Conservation (phyloP, 2,329 filamentous ascomycete species). For the Talaromyces sp. region DNA sequence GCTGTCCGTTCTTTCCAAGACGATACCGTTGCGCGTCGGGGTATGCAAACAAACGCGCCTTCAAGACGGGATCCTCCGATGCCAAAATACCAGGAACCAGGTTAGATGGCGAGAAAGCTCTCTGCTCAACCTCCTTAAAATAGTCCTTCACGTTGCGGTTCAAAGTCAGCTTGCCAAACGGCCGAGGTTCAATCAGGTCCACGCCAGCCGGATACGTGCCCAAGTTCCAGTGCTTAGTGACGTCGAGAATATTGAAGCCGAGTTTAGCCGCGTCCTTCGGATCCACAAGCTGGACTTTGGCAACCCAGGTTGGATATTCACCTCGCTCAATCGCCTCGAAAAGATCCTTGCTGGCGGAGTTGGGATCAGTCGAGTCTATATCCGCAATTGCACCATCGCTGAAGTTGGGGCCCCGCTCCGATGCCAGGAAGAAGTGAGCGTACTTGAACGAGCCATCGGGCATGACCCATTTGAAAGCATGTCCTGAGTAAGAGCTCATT, state of each 20-base stretch:
- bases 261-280: slow-evolving; percentile 59
- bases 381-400: slow-evolving; percentile 53
- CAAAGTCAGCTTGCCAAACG: slow-evolving; percentile 58
- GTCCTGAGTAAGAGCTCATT: slow-evolving; percentile 64
- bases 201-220: slow-evolving; percentile 47
- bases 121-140: slow-evolving; percentile 67
- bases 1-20: slow-evolving; percentile 59
- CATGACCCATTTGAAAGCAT: slow-evolving; percentile 64
- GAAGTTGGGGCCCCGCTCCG: slow-evolving; percentile 58
- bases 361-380: slow-evolving; percentile 54
- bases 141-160: slow-evolving; percentile 64
- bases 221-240: slow-evolving; percentile 67
- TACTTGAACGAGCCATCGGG: slow-evolving; percentile 62
- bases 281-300: slow-evolving; percentile 59
- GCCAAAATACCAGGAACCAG: slow-evolving; percentile 64
- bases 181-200: slow-evolving; percentile 36
- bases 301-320: slow-evolving; percentile 59
- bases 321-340: slow-evolving; percentile 59
- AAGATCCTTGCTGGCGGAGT: slow-evolving; percentile 60
- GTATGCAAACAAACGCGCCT: slow-evolving; percentile 67
- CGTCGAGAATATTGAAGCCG: slow-evolving; percentile 61
- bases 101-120: slow-evolving; percentile 64
- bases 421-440: slow-evolving; percentile 60
- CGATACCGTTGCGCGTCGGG: slow-evolving; percentile 63
- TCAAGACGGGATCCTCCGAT: slow-evolving; percentile 64